Percentiles rank a stretch among this genome's conserved stretches.
Evolutionary conservation across 306 rosid species (phyloP).

Genomic region (Geum urbanum): DNA sequence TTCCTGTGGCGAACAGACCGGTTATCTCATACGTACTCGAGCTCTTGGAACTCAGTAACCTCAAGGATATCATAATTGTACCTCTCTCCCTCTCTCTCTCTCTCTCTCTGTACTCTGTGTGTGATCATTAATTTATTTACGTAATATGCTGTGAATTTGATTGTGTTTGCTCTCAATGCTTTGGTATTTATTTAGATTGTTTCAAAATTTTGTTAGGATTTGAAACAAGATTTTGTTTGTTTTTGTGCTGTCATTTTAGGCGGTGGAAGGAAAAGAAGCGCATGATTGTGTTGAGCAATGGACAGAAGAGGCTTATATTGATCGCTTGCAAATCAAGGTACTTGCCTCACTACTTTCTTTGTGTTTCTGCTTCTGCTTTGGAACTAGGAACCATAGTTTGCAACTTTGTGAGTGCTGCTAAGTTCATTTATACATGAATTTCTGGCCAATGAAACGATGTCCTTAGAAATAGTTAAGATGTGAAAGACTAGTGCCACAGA

Average conservation of each 20-base stretch:
- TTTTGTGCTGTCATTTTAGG: constrained; percentile 38
- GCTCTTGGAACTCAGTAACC: constrained; percentile 74
- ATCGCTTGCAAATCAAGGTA: constrained; percentile 87
- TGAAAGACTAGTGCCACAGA: neutral
- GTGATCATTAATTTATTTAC: neutral
- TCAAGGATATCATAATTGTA: constrained; percentile 91
- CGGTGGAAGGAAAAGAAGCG: constrained; percentile 84
- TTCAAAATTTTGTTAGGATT: too few species aligned
- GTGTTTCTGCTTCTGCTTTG: neutral
- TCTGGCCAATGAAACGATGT: neutral
- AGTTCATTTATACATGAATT: neutral
- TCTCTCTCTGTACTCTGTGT: neutral
- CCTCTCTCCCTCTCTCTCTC: constrained; percentile 15
- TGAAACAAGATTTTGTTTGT: neutral
- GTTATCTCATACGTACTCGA: constrained; percentile 84
- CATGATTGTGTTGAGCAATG: constrained; percentile 67
- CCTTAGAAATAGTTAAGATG: neutral
- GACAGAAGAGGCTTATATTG: constrained; percentile 82
- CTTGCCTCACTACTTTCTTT: neutral
- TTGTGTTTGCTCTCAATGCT: too few species aligned
- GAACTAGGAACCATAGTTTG: neutral
- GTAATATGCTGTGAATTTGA: too few species aligned
- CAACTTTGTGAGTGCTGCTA: neutral
- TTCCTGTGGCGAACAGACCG: constrained; percentile 90
- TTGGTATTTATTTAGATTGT: too few species aligned